Conservation (phyloP, 1,284 basidiomycete genomes). For the Volvariella volvacea region DNA sequence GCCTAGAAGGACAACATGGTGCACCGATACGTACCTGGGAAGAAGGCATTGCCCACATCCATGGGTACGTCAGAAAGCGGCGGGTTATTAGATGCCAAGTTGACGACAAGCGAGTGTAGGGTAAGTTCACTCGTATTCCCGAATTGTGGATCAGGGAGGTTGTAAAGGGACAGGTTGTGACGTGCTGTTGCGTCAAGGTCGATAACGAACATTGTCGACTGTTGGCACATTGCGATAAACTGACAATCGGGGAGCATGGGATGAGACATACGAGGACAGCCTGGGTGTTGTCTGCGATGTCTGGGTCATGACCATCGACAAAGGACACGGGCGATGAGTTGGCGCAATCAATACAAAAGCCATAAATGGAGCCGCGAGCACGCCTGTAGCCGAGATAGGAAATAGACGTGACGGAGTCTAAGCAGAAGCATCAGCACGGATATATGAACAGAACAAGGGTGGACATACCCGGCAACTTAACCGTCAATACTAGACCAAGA, state of each 20-base stretch:
- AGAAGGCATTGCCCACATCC: too few species aligned
- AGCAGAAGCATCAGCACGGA: neutral
- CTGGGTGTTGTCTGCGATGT: neutral
- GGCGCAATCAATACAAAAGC: neutral
- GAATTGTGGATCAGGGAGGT: conserved; percentile 1
- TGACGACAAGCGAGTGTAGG: neutral
- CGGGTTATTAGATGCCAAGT: neutral
- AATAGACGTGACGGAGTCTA: neutral
- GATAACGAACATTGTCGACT: neutral
- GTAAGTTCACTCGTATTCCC: neutral
- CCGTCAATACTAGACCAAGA: neutral
- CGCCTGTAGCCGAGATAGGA: neutral
- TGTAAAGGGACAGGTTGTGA: neutral
- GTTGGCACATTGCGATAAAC: too few species aligned
- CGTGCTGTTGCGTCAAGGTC: neutral
- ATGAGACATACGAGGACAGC: neutral
- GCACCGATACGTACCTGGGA: too few species aligned
- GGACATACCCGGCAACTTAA: neutral
- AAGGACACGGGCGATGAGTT: neutral
- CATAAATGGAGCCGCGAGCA: neutral
- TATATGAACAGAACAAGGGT: neutral
- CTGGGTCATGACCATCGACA: neutral
- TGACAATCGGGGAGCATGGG: too few species aligned
- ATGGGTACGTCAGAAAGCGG: too few species aligned
- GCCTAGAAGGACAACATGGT: too few species aligned